Base-by-base conservation (phyloP, 306 rosid genomes). In the Ormosia emarginata region DNA sequence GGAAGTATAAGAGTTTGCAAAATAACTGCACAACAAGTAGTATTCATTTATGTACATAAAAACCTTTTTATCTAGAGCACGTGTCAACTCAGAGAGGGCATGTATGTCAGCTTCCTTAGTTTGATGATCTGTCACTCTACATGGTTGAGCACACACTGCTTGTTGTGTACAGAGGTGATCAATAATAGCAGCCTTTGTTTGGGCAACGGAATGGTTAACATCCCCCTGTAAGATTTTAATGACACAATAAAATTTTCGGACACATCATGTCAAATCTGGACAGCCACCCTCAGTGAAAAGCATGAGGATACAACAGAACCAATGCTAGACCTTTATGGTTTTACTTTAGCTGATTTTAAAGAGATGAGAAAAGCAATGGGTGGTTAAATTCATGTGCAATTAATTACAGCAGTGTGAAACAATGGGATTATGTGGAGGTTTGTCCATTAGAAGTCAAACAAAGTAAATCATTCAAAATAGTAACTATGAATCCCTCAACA, bases 1-100 rank as follows among this genome's bases (percentile, higher is more conserved):
- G 13, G 49, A 75, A 55, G 69, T 71, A 69, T 24, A 67, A 69
- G 33, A 63, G 10, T 37, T 73, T 79, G 39, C 58, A 40, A 72
- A 66, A 40, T 63, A 76, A 83, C 53, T 49, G 71, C 70, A 77
- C 4, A 44, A 62, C 69, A 52, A 50, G 17, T 37, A 71, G 13
- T 10, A 64, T 13, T 29, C 39, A 14, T 44, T 72, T 79, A 49
- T 61, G 56, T 17, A 36, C 78, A 55, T 34, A 49, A n/a, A 56
- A 62, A 93, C 97, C 95, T 93, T 93, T 80, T 87, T 88, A 86
- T 91, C 95, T 41, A 93, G 89, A 75, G 91, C 87, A 59, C 81
- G 80, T 53, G 84, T 88, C 73, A 92, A 79, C 75, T 89, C 91
- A 82, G 91, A 79, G 67, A 90, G 89, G 79, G 92, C 92, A 61